Base-by-base conservation (phyloP, 768 basidiomycete genomes). In the Guyanaporus albipodus region DNA sequence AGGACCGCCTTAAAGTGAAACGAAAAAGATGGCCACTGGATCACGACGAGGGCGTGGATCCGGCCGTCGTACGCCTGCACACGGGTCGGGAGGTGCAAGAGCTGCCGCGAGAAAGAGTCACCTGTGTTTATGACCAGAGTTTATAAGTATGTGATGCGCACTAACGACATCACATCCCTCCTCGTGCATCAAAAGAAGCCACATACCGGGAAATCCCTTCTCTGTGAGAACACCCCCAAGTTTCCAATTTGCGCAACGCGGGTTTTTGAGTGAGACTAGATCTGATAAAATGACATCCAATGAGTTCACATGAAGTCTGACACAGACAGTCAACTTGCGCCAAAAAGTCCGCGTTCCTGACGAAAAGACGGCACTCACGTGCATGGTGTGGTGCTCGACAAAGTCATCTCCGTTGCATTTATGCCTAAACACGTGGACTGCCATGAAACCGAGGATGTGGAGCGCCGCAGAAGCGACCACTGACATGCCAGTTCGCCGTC, bases 121-220 rank as follows among this genome's bases (percentile, higher is more conserved):
- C 38, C 35, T 21, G 21, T 41, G 43, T 28, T 23, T 42, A 43
- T 31, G 28, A 44, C 6, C 53, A 18, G 49, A 41, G 41, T 37
- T 61, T 66, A n/a, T n/a, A n/a, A n/a, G n/a, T 66, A 64, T 64
- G 52, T 43, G 56, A 48, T 9, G 21, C 34, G 19, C 14, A 28
- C 44, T 52, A 46, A 54, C 45, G 53, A 38, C 38, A 44, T 44
- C 28, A 38, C 29, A 11, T 28, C 45, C 45, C 48, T 46, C 44
- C 59, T 45, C 55, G 56, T 56, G 56, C 31, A 56, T 61, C 51
- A 61, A 44, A 66, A 60, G 67, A 55, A 55, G 55, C 41, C 29
- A 49, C 52, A 42, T 44, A 48, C 52, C 46, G 42, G 63, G 53
- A 55, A 52, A 54, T 49, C 38, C 50, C 64, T 43, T 48, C 32